These are phyloP conservation scores for Scutellaria baicalensis DNA, from an alignment of 257 asterid species.

Conservation along the genomic window DNA sequence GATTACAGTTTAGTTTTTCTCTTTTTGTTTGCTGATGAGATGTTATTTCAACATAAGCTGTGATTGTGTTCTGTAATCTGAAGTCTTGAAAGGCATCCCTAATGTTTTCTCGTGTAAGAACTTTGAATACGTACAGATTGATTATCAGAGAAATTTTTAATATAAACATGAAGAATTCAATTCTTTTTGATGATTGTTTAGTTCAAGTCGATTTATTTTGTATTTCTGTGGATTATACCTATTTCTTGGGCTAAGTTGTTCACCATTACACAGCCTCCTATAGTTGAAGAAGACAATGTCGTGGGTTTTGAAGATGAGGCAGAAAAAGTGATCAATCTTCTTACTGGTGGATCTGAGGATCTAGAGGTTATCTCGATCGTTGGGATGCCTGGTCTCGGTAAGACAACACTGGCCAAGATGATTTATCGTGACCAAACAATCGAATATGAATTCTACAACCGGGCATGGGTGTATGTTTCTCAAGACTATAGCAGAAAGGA, in stretches of 20 bases:
- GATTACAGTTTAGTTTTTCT: neutral
- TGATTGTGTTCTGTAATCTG: neutral
- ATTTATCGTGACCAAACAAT: constrained; percentile 33
- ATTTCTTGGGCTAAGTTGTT: constrained; percentile 1
- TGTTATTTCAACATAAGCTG: neutral
- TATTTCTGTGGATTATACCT: neutral
- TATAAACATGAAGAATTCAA: neutral
- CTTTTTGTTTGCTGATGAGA: neutral
- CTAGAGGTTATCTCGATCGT: constrained; percentile 37
- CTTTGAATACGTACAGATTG: neutral
- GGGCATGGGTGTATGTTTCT: constrained; percentile 50
- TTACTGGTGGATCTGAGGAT: constrained; percentile 23
- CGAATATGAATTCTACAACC: constrained; percentile 33
- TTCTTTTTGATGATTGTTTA: neutral
- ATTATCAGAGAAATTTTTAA: neutral
- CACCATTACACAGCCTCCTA: constrained; percentile 27
- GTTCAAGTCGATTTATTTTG: neutral
- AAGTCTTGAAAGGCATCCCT: neutral
- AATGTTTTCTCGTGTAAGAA: neutral
- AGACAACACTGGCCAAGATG: constrained; percentile 62
- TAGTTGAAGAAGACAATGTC: constrained; percentile 47
- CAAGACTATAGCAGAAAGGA: constrained; percentile 42
- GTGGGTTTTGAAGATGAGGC: constrained; percentile 52
- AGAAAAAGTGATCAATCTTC: constrained; percentile 26
- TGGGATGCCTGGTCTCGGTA: constrained; percentile 55